A percentile compares a stretch with the other conserved stretches of the same genome.
Conservation (phyloP, 2,329 filamentous ascomycete genomes). For the Didymellaceae sp. region DNA sequence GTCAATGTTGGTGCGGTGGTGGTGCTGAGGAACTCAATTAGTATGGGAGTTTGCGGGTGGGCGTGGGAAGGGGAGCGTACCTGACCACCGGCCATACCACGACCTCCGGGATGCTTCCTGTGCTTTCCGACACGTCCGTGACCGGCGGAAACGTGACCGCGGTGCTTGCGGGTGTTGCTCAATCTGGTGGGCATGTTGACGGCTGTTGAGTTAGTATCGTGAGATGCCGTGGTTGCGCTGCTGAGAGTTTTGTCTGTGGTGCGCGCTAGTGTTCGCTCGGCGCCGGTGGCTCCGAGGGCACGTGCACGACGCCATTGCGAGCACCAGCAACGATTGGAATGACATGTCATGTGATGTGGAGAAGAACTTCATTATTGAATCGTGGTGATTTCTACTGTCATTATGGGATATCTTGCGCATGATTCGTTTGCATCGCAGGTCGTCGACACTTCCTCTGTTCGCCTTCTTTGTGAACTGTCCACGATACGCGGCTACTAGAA, state of each 20-base stretch:
- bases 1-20: slow-evolving; percentile 91
- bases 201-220: slow-evolving; percentile 41
- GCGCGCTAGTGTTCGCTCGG: slow-evolving; percentile 4
- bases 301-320: slow-evolving; percentile 6
- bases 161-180: slow-evolving; percentile 55
- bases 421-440: not conserved
- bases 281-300: slow-evolving; percentile 1
- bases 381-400: not conserved
- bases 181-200: slow-evolving; percentile 41
- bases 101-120: slow-evolving; percentile 81
- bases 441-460: not conserved
- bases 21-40: no score
- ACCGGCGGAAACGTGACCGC: slow-evolving; percentile 98
- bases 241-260: slow-evolving; percentile 11
- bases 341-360: no score
- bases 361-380: not conserved
- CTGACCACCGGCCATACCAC: slow-evolving; percentile 93
- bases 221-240: slow-evolving; percentile 9
- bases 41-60: no score
- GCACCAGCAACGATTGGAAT: no score
- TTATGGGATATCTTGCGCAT: slow-evolving; percentile 1
- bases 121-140: slow-evolving; percentile 99
- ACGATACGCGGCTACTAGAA: slow-evolving; percentile 20
- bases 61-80: no score
- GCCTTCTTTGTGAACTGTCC: not conserved